Conservation (phyloP, 176 grass and related monocot species). For the Calamus simplicifolius region DNA sequence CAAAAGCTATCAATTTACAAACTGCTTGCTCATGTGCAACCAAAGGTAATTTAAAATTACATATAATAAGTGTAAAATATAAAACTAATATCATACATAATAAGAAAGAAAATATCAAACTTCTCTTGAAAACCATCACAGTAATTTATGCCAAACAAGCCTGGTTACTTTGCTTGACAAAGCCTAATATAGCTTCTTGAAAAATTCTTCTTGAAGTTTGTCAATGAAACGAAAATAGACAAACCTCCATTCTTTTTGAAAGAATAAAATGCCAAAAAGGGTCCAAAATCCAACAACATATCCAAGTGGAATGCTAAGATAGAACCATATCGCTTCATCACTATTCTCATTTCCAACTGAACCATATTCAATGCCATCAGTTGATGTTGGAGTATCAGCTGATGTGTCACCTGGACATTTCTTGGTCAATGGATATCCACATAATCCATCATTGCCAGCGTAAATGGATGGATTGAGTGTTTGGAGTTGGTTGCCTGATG, state of each 20-base stretch:
- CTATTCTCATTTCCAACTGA: not conserved
- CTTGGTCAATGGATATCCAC: slow-evolving; percentile 34
- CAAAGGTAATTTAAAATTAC: no score
- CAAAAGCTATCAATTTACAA: no score
- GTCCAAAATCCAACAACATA: slow-evolving; percentile 1
- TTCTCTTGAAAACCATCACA: no score
- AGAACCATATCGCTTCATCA: not conserved
- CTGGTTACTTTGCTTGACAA: no score
- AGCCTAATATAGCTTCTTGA: no score
- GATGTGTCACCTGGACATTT: slow-evolving; percentile 15
- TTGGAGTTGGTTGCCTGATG: slow-evolving; percentile 40
- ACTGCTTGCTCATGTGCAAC: no score
- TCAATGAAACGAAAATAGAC: not conserved
- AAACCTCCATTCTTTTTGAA: not conserved
- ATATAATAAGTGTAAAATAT: no score
- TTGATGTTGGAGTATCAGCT: no score
- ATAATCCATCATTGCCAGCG: slow-evolving; percentile 44
- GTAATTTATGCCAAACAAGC: no score
- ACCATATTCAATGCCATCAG: no score
- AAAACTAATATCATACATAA: no score
- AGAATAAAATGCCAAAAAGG: not conserved
- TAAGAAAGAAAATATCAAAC: no score
- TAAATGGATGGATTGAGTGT: slow-evolving; percentile 36
- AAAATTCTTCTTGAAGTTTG: not conserved
- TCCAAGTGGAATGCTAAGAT: not conserved